Base-by-base conservation (phyloP, 345 rosid genomes). In the Gossypium turneri region DNA sequence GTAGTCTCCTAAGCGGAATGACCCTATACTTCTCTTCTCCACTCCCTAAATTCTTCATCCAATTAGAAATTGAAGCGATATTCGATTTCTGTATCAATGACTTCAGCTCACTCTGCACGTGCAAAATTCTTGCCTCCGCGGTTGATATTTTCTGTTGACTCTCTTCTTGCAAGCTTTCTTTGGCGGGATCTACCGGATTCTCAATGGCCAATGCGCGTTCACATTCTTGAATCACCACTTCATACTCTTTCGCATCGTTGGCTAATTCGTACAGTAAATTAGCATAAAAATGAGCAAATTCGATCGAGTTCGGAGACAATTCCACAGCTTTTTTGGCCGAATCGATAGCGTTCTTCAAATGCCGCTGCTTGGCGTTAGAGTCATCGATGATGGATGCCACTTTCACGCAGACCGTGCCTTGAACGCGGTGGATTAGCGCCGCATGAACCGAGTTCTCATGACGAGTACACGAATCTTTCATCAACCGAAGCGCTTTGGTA, bases 81-180 rank as follows among this genome's bases (percentile, higher is more conserved):
- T 85, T 89, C 3, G 94, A 87, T 75, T 91, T 93, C 74, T 95
- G 97, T 50, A 87, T 86, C 79, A 95, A 83, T 16, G 83, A 84
- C 82, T 89, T 82, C 41, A 95, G 81, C 84, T 93, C 99, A 64
- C 80, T 84, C 64, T 89, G 97, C 52, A 91, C 97, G 27, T 91
- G 92, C 6, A 78, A 85, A 77, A 95, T 88, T 77, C 99, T 84
- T 7, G 89, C 94, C 79, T 90, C 94, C 2, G 92, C 86, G 2
- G 86, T 87, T 62, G 75, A 76, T 73, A 85, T 75, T 88, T 90
- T 95, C 81, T 85, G 97, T 85, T 89, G 93, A 67, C 85, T 85
- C 94, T 91, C 98, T 25, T 87, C 93, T 79, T 89, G 97, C 62
- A 95, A 83, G 80, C 89, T 89, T 80, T 93, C 97, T 78, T 84